These are phyloP conservation scores for Kokia cookei DNA, from an alignment of 441 rosid genomes.

Conservation along the genomic window DNA sequence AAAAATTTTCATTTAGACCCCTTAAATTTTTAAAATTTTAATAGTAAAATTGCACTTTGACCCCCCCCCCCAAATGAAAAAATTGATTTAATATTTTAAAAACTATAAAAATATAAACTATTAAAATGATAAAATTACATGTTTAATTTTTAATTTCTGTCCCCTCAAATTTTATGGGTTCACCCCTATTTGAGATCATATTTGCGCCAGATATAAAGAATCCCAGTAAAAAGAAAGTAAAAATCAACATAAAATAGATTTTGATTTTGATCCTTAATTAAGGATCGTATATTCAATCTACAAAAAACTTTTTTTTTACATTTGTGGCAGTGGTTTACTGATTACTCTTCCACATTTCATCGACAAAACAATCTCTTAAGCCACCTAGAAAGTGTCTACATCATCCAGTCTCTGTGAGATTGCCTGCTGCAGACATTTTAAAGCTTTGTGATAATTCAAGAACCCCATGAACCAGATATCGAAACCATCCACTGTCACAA, in stretches of 20 bases:
- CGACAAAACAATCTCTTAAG: not conserved
- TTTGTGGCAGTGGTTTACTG: not conserved
- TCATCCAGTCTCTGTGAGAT: constrained; percentile 16
- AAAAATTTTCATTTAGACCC: too few species aligned
- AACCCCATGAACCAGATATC: constrained; percentile 97
- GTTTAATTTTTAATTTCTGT: not conserved
- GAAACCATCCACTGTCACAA: constrained; percentile 52
- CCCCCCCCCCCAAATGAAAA: too few species aligned
- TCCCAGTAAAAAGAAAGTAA: too few species aligned
- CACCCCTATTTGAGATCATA: too few species aligned
- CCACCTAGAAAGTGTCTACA: constrained; percentile 13
- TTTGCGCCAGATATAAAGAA: too few species aligned
- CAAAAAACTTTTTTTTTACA: not conserved
- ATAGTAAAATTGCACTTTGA: too few species aligned
- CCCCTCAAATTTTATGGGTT: not conserved
- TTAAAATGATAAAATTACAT: too few species aligned
- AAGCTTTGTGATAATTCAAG: constrained; percentile 54
- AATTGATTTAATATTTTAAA: too few species aligned
- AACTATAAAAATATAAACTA: too few species aligned
- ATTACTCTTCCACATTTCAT: not conserved
- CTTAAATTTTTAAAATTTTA: too few species aligned
- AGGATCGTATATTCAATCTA: not conserved
- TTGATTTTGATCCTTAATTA: not conserved
- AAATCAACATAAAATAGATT: too few species aligned
- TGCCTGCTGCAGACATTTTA: constrained; percentile 43